A percentile compares a stretch with the other conserved stretches of the same genome.
phyloP scores from a whole-genome alignment of 805 yeast species.

The Lipomyces sp. region DNA sequence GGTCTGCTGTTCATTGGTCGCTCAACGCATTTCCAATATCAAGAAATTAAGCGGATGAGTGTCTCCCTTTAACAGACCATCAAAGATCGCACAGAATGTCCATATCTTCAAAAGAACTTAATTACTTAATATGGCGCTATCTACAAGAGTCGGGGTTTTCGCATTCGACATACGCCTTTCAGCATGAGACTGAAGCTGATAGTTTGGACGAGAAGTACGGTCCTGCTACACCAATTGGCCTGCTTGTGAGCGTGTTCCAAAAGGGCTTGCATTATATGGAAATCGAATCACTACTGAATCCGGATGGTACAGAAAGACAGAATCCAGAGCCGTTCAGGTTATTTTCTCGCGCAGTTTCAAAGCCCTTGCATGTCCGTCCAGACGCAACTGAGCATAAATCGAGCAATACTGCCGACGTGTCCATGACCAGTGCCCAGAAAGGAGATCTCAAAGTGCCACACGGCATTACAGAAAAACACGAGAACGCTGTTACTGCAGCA shows the following conservation, averaged over 20 bases:
- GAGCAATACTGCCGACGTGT: neutral
- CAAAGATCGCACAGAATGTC: conserved; percentile 12
- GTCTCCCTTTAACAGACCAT: neutral
- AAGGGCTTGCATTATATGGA: conserved; percentile 82
- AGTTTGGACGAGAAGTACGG: conserved; percentile 59
- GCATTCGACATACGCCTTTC: conserved; percentile 77
- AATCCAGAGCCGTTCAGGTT: conserved; percentile 20
- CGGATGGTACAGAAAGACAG: conserved; percentile 20
- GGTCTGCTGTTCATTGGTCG: neutral
- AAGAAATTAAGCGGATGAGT: neutral
- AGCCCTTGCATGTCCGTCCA: conserved; percentile 6
- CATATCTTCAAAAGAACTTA: conserved; percentile 78
- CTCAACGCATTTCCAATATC: neutral
- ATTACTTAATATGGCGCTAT: conserved; percentile 91
- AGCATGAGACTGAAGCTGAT: conserved; percentile 69
- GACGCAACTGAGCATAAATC: conserved; percentile 1
- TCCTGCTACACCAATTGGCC: conserved; percentile 70
- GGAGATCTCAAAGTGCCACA: neutral
- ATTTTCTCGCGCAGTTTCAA: conserved; percentile 11
- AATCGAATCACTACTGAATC: conserved; percentile 57
- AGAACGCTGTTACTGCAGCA: neutral
- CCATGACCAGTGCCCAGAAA: neutral
- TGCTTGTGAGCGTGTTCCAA: conserved; percentile 79
- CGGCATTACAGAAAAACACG: neutral
- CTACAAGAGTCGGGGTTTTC: conserved; percentile 74